Conservation (phyloP, 2,329 filamentous ascomycete genomes). For the Metarhizium album region DNA sequence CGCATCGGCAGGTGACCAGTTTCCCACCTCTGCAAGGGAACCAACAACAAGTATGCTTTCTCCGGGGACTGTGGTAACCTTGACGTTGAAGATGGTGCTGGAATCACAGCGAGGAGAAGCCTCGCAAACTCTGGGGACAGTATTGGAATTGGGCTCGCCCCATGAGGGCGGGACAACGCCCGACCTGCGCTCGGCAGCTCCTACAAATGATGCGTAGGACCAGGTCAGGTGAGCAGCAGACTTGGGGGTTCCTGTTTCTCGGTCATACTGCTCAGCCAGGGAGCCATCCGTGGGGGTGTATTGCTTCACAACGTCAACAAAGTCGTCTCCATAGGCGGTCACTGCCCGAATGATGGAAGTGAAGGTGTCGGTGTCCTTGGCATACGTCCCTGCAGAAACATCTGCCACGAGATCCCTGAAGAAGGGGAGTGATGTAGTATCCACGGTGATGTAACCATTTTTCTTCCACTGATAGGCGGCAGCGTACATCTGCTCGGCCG, state of each 20-base stretch:
- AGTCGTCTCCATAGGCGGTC: constrained; percentile 47
- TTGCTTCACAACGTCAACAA: constrained; percentile 45
- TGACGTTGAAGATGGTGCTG: constrained; percentile 13
- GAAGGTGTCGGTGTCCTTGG: constrained; percentile 35
- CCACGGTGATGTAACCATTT: constrained; percentile 52
- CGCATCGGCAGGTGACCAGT: constrained; percentile 28
- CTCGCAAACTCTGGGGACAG: constrained; percentile 10
- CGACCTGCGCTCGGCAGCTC: constrained; percentile 42
- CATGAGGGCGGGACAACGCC: constrained; percentile 43
- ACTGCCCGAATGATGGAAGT: constrained; percentile 45
- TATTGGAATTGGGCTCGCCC: constrained; percentile 21
- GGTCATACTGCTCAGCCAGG: constrained; percentile 54
- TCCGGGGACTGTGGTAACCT: constrained; percentile 7
- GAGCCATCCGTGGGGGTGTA: constrained; percentile 54
- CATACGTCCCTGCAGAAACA: constrained; percentile 52
- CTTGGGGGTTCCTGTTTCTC: constrained; percentile 36
- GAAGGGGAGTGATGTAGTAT: constrained; percentile 55
- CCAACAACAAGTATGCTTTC: constrained; percentile 15
- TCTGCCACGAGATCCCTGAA: constrained; percentile 55
- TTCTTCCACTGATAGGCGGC: constrained; percentile 61
- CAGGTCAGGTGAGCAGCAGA: constrained; percentile 60
- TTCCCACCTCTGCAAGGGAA: constrained; percentile 26
- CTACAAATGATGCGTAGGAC: constrained; percentile 59
- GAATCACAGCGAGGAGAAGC: constrained; percentile 15
- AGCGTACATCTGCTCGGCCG: constrained; percentile 71